phyloP scores from a whole-genome alignment of 2,329 filamentous ascomycete species.

The Aplosporella prunicola region DNA sequence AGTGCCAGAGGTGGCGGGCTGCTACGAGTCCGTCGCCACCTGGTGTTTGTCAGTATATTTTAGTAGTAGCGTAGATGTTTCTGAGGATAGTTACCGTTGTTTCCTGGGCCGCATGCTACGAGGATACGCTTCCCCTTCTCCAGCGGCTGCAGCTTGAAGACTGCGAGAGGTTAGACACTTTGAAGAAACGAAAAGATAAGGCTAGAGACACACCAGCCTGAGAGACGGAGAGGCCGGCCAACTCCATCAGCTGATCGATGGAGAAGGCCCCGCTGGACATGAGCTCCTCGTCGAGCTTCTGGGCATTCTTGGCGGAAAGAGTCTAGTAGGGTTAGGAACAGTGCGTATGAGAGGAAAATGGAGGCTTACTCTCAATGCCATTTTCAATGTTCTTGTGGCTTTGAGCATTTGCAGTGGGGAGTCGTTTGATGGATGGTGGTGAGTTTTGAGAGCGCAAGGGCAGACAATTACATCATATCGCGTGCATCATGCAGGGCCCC shows the following conservation, averaged over 20 bases:
- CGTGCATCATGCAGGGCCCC: constrained; percentile 5
- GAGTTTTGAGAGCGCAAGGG: constrained; percentile 3
- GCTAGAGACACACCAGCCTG: constrained; percentile 57
- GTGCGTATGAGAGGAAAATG: neutral
- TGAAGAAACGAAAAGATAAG: neutral
- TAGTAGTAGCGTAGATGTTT: neutral
- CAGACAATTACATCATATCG: constrained; percentile 25
- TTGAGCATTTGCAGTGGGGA: neutral
- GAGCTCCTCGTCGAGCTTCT: constrained; percentile 82
- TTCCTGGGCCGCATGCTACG: constrained; percentile 80
- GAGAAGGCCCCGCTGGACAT: constrained; percentile 86
- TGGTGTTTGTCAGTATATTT: constrained; percentile 23
- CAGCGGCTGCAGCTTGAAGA: constrained; percentile 75
- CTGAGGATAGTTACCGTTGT: constrained; percentile 37
- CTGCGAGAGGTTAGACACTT: constrained; percentile 34
- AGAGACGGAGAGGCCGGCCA: constrained; percentile 85
- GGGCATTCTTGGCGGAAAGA: constrained; percentile 76
- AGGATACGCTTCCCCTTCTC: constrained; percentile 63
- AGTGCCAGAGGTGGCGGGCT: constrained; percentile 82
- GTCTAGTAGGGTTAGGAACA: constrained; percentile 47
- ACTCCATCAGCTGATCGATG: constrained; percentile 93
- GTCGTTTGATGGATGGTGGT: neutral
- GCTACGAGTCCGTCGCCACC: constrained; percentile 92
- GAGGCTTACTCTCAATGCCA: constrained; percentile 19
- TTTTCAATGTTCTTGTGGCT: constrained; percentile 10